Evolutionary conservation across 2,329 filamentous ascomycete genomes (phyloP).

Genomic region (Neofusicoccum parvum): DNA sequence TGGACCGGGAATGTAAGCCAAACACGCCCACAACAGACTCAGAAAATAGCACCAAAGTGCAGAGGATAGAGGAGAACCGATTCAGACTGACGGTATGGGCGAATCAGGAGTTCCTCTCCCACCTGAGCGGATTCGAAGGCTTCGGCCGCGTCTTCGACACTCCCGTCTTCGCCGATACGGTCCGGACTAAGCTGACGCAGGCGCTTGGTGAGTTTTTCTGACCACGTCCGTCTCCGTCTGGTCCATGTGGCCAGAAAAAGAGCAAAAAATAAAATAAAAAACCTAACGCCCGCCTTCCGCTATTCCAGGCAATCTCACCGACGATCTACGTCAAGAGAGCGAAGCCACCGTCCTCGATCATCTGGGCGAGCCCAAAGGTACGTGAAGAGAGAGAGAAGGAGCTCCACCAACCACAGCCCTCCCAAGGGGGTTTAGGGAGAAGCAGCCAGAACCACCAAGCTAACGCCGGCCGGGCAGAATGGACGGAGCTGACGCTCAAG

Average conservation of each 20-base stretch:
- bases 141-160: not conserved
- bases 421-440: too few relatives aligned
- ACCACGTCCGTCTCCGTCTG: too few relatives aligned
- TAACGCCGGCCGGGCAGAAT: slow-evolving; percentile 6
- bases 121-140: not conserved
- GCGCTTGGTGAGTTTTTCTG: not conserved
- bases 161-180: not conserved
- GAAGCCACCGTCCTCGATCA: not conserved
- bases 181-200: not conserved
- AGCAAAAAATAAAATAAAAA: too few relatives aligned
- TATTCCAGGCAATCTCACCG: not conserved
- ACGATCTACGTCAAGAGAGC: not conserved
- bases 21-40: not conserved
- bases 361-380: not conserved
- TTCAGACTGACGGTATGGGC: too few relatives aligned
- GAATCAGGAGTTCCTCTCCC: not conserved
- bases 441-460: too few relatives aligned
- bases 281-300: too few relatives aligned
- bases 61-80: too few relatives aligned
- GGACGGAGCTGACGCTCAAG: slow-evolving; percentile 26
- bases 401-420: too few relatives aligned
- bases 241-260: too few relatives aligned
- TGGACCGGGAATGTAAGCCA: not conserved
- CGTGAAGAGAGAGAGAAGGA: not conserved
- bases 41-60: too few relatives aligned